phyloP scores from a whole-genome alignment of 441 rosid species.

The Mallotus japonicus region DNA sequence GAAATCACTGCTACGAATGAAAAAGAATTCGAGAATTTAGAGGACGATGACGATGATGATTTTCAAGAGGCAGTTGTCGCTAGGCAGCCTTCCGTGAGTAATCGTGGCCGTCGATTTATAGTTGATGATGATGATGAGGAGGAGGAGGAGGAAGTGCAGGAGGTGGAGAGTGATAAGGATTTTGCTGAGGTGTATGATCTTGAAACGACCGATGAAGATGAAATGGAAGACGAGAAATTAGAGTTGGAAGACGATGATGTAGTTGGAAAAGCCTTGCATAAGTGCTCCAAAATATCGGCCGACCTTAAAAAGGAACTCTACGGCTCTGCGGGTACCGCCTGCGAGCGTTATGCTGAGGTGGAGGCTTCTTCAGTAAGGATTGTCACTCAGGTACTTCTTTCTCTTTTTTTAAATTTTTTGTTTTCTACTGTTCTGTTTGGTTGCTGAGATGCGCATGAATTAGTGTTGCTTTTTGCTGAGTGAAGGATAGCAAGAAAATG shows the following conservation, averaged over 20 bases:
- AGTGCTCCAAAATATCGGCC: slow-evolving; percentile 75
- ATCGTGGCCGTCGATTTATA: slow-evolving; percentile 68
- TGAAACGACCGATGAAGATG: slow-evolving; percentile 46
- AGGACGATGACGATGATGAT: slow-evolving; percentile 49
- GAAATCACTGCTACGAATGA: slow-evolving; percentile 26
- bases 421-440: background rate
- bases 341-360: slow-evolving; percentile 81
- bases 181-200: slow-evolving; percentile 51
- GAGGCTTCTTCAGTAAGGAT: slow-evolving; percentile 79
- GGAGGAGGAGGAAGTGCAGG: slow-evolving; percentile 37
- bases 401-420: background rate
- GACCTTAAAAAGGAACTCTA: slow-evolving; percentile 74
- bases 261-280: slow-evolving; percentile 82
- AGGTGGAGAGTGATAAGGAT: slow-evolving; percentile 38
- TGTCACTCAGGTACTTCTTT: slow-evolving; percentile 60
- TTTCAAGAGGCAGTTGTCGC: slow-evolving; percentile 28
- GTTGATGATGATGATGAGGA: slow-evolving; percentile 49
- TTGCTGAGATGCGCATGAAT: too few species aligned
- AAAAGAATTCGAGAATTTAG: slow-evolving; percentile 38
- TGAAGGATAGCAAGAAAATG: slow-evolving; percentile 6
- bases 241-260: slow-evolving; percentile 49
- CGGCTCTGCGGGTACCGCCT: slow-evolving; percentile 60
- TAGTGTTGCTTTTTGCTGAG: background rate
- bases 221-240: slow-evolving; percentile 23
- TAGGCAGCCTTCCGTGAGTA: slow-evolving; percentile 17